Conservation (phyloP, 2,329 filamentous ascomycete species). For the Aspergillus eucalypticola region DNA sequence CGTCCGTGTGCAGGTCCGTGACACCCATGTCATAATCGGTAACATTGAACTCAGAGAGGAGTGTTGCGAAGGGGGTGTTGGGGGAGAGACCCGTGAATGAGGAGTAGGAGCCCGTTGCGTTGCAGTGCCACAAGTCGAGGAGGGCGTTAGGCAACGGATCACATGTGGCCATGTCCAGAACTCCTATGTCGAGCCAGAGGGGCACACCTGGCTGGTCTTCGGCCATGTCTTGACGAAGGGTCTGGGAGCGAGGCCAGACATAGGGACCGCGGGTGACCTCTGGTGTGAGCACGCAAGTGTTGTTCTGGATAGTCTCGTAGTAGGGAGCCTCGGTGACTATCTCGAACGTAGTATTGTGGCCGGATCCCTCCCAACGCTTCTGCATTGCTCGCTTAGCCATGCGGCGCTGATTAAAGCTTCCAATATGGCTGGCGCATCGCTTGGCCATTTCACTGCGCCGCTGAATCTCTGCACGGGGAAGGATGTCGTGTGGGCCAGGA, state of each 20-base stretch:
- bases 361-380: neutral
- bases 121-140: constrained; percentile 49
- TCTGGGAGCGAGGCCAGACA: constrained; percentile 37
- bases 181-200: constrained; percentile 44
- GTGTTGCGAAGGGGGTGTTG: constrained; percentile 30
- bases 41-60: constrained; percentile 32
- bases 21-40: constrained; percentile 25
- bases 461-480: neutral
- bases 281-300: constrained; percentile 38
- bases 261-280: constrained; percentile 43
- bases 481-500: constrained; percentile 1
- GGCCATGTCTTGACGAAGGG: constrained; percentile 41
- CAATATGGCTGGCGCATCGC: constrained; percentile 2
- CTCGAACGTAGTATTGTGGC: neutral
- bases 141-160: constrained; percentile 36
- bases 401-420: constrained; percentile 1
- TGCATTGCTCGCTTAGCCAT: constrained; percentile 1
- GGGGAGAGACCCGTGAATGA: constrained; percentile 27
- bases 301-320: constrained; percentile 25
- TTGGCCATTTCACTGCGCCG: constrained; percentile 4
- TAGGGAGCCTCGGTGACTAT: constrained; percentile 16
- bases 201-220: constrained; percentile 42
- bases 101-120: constrained; percentile 46
- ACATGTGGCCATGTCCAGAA: constrained; percentile 47
- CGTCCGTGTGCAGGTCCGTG: constrained; percentile 26